These are phyloP conservation scores for Tolypocladium ophioglossoides DNA, from an alignment of 2,329 filamentous ascomycete genomes.

Conservation along the genomic window DNA sequence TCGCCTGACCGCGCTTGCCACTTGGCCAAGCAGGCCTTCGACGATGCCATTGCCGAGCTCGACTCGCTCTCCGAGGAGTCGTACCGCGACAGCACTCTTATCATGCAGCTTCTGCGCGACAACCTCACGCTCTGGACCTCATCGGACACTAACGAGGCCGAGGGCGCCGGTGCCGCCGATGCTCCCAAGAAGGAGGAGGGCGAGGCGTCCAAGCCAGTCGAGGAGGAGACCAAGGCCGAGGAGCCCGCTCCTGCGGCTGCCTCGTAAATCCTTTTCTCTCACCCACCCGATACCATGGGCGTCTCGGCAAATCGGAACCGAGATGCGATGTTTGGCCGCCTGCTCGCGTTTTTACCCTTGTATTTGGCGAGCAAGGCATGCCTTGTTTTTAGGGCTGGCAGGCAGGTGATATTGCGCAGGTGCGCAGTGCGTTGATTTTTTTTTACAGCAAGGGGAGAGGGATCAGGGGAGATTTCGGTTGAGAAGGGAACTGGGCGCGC, in stretches of 20 bases:
- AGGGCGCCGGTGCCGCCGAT: slow-evolving; percentile 41
- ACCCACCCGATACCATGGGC: slow-evolving; percentile 25
- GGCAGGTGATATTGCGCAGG: slow-evolving; percentile 21
- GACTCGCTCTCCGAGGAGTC: slow-evolving; percentile 96
- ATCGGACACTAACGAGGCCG: slow-evolving; percentile 74
- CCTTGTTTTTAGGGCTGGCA: slow-evolving; percentile 21
- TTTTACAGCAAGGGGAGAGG: slow-evolving; percentile 21
- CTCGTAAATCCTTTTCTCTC: slow-evolving; percentile 34
- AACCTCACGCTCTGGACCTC: slow-evolving; percentile 98
- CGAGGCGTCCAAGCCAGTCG: slow-evolving; percentile 30
- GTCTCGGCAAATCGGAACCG: slow-evolving; percentile 25
- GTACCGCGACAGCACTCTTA: slow-evolving; percentile 97
- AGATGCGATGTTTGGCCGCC: slow-evolving; percentile 20
- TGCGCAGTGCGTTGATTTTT: slow-evolving; percentile 24
- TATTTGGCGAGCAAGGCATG: slow-evolving; percentile 11
- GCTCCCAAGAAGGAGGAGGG: slow-evolving; percentile 50
- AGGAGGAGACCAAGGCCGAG: slow-evolving; percentile 33
- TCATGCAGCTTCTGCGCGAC: slow-evolving; percentile 98
- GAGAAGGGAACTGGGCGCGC: slow-evolving; percentile 20
- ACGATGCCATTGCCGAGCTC: slow-evolving; percentile 96
- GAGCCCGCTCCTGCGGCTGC: slow-evolving; percentile 35
- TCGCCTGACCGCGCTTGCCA: slow-evolving; percentile 96
- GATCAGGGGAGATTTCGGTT: slow-evolving; percentile 25
- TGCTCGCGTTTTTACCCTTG: slow-evolving; percentile 8
- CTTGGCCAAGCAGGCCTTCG: slow-evolving; percentile 97